Base-by-base conservation (phyloP, 1,139 yeast genomes). In the Candida pseudoviswanathii region DNA sequence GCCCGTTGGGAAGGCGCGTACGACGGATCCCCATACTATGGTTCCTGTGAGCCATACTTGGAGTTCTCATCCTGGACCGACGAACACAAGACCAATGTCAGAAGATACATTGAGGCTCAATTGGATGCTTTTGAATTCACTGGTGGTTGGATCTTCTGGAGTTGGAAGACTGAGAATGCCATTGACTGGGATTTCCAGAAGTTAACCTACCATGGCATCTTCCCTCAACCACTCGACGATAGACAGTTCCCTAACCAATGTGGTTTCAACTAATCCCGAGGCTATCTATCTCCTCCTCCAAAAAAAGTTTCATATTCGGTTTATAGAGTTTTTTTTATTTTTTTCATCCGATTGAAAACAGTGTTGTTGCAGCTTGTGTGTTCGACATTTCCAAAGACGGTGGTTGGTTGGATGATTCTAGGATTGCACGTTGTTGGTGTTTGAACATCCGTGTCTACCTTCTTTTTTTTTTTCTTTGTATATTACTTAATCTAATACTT, bases 111-210 rank as follows among this genome's bases (percentile, higher is more conserved):
- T 51, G 97, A 92, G 69, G 96, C 96, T 30, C 98, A 94, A 73
- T 70, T 94, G 58, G 97, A 89, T 62, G 87, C 95, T 2, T 90
- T 78, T 61, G 90, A 85, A 59, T 77, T 77, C 58, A 78, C 78
- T 51, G 70, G 67, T 36, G 97, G 97, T 11, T 91, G 96, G 91
- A 77, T 91, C 52, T 89, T 86, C 75, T 94, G 97, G 99, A 84
- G 85, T 67, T 91, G 88, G 84, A 92, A 90, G 75, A 87, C 96
- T 30, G 98, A 94, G 66, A 68, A 71, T 59, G 82, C 95, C 21
- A 66, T 86, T 47, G 98, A 92, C 65, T 94, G 98, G 98, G 96
- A 89, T 70, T 86, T 92, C 79, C 98, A 98, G 47, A 85, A 77
- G 62, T 89, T 50, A 66, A 70, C 52, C 79, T 73, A 57, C 81